These are phyloP conservation scores for Alternaria sp. DNA, from an alignment of 2,329 filamentous ascomycete species.

Conservation along the genomic window DNA sequence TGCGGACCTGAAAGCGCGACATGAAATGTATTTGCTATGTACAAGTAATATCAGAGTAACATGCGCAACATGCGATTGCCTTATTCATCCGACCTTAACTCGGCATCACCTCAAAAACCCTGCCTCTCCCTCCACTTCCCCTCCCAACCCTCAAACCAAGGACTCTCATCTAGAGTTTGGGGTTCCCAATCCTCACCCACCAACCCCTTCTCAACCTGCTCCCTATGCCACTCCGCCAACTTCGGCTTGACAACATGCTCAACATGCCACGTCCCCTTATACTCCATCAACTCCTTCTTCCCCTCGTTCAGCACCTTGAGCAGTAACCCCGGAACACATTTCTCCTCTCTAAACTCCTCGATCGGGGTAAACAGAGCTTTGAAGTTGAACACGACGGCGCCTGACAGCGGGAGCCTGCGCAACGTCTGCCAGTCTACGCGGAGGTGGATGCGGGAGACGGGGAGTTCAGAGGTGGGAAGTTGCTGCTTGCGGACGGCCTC, in stretches of 20 bases:
- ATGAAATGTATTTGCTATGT: background rate
- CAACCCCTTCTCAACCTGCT: slow-evolving; percentile 69
- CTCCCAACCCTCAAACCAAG: slow-evolving; percentile 79
- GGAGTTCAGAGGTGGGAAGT: slow-evolving; percentile 56
- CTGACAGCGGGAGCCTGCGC: slow-evolving; percentile 77
- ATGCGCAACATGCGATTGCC: background rate
- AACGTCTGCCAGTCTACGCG: slow-evolving; percentile 91
- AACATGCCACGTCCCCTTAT: slow-evolving; percentile 83
- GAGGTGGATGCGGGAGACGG: slow-evolving; percentile 67
- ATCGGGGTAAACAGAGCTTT: slow-evolving; percentile 84
- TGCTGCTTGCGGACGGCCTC: slow-evolving; percentile 67
- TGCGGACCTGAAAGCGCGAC: background rate
- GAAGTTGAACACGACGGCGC: slow-evolving; percentile 83
- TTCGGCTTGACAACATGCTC: slow-evolving; percentile 74
- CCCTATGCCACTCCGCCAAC: slow-evolving; percentile 67
- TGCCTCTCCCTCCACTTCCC: slow-evolving; percentile 73
- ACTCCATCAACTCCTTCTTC: slow-evolving; percentile 74
- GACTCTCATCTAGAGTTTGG: slow-evolving; percentile 74
- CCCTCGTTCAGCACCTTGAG: slow-evolving; percentile 73
- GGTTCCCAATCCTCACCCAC: slow-evolving; percentile 69
- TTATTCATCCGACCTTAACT: background rate
- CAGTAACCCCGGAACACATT: slow-evolving; percentile 72
- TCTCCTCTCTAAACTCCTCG: slow-evolving; percentile 71
- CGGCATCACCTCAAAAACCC: slow-evolving; percentile 56
- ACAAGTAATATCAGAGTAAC: background rate